Evolutionary conservation across 192 early-diverging fungal genomes (phyloP).

Genomic region (Coemansia sp.): DNA sequence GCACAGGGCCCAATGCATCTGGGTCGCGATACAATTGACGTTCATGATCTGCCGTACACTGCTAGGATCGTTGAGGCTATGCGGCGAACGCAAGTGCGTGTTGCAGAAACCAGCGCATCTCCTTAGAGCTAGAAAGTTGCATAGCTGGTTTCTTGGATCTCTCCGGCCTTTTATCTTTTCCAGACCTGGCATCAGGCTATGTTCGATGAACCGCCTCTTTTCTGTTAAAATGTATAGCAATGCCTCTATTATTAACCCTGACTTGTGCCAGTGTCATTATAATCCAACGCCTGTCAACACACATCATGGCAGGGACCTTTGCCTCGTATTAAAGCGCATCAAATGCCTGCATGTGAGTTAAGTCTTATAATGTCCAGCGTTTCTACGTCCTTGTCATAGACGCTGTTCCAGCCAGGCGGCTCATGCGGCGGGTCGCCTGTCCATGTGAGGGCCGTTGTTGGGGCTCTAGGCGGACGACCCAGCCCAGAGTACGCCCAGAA

Average conservation of each 20-base stretch:
- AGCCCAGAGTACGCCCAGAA: constrained; percentile 70
- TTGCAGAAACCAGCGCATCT: neutral
- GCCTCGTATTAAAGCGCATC: too few relatives aligned
- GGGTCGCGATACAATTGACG: constrained; percentile 44
- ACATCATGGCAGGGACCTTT: too few relatives aligned
- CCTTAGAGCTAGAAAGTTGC: too few relatives aligned
- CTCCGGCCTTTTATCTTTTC: too few relatives aligned
- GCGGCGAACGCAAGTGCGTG: constrained; percentile 6
- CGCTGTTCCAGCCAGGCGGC: constrained; percentile 64
- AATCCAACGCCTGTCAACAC: too few relatives aligned
- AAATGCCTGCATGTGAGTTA: too few relatives aligned
- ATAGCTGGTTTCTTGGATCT: too few relatives aligned
- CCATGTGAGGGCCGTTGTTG: constrained; percentile 42
- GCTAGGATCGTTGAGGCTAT: constrained; percentile 30
- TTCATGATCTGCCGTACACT: constrained; percentile 41
- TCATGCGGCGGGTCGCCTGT: constrained; percentile 64
- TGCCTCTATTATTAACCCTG: too few relatives aligned
- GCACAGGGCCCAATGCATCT: constrained; percentile 61
- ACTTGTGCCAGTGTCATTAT: too few relatives aligned
- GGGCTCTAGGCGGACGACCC: constrained; percentile 44
- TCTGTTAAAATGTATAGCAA: too few relatives aligned
- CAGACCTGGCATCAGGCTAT: too few relatives aligned
- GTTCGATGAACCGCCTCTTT: too few relatives aligned
- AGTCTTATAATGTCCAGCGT: constrained; percentile 24
- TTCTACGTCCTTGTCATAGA: constrained; percentile 59